Conservation (phyloP, 2,329 filamentous ascomycete species). For the Ophiosphaerella herpotricha region DNA sequence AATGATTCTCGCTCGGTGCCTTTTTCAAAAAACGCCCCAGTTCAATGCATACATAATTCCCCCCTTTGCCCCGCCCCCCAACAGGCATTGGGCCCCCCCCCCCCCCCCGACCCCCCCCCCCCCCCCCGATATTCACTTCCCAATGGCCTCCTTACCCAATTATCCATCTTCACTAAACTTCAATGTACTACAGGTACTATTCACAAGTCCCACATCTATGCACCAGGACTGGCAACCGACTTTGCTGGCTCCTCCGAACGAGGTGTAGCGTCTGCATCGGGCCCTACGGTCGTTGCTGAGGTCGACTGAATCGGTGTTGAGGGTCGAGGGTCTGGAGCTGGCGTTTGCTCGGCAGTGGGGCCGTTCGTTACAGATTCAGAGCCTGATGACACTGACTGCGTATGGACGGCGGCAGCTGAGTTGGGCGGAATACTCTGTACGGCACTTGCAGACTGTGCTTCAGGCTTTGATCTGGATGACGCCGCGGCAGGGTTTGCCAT, state of each 20-base stretch:
- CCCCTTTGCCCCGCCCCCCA: too few relatives aligned
- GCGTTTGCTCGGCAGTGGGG: not conserved
- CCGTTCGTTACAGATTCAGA: too few relatives aligned
- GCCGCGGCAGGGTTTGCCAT: not conserved
- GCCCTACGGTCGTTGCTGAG: not conserved
- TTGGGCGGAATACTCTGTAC: too few relatives aligned
- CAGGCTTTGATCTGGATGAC: not conserved
- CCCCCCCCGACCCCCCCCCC: too few relatives aligned
- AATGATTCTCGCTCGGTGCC: too few relatives aligned
- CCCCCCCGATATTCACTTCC: not conserved
- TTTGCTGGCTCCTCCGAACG: not conserved
- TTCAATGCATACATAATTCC: too few relatives aligned
- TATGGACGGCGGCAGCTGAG: not conserved
- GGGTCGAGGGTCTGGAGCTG: constrained; percentile 1
- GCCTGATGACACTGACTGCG: not conserved
- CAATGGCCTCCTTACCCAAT: not conserved
- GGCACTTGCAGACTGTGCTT: not conserved
- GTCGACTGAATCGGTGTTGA: constrained; percentile 9
- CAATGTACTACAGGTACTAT: not conserved
- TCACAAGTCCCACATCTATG: not conserved
- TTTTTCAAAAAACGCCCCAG: too few relatives aligned
- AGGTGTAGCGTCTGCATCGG: not conserved
- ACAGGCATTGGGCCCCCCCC: too few relatives aligned
- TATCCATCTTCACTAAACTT: not conserved
- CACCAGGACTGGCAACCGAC: not conserved